Conservation (phyloP, 345 rosid species). For the Citrus australasica region DNA sequence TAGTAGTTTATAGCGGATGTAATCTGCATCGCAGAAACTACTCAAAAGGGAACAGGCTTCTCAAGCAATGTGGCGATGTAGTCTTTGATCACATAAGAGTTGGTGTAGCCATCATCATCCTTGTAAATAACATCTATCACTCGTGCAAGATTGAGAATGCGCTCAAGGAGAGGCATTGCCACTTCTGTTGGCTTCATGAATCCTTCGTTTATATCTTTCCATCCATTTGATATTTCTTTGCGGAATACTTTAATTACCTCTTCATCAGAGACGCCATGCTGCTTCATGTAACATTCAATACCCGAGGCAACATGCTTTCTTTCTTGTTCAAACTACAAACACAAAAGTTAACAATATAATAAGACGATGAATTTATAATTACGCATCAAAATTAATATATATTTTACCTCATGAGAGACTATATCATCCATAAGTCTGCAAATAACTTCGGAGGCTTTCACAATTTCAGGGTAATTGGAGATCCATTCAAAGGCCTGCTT, state of each 20-base stretch:
- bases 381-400: neutral
- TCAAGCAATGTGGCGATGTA: slow-evolving; percentile 11
- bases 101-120: slow-evolving; percentile 21
- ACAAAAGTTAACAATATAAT: too few species aligned
- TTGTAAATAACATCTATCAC: slow-evolving; percentile 19
- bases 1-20: neutral
- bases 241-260: neutral
- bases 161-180: slow-evolving; percentile 5
- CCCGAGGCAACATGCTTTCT: slow-evolving; percentile 17
- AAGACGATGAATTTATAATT: neutral
- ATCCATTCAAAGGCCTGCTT: slow-evolving; percentile 18
- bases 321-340: slow-evolving; percentile 20
- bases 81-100: slow-evolving; percentile 8
- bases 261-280: slow-evolving; percentile 6
- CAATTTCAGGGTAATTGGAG: neutral
- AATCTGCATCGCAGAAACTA: too few species aligned
- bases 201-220: slow-evolving; percentile 28
- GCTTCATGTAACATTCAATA: slow-evolving; percentile 21
- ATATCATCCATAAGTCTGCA: too few species aligned
- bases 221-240: neutral
- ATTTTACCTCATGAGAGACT: slow-evolving; percentile 13
- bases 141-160: slow-evolving; percentile 18
- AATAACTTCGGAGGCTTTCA: slow-evolving; percentile 1
- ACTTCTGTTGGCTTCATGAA: slow-evolving; percentile 5
- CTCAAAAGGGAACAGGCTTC: slow-evolving; percentile 1